These are phyloP conservation scores for Neoboletus magnificus DNA, from an alignment of 768 basidiomycete genomes.

Conservation along the genomic window DNA sequence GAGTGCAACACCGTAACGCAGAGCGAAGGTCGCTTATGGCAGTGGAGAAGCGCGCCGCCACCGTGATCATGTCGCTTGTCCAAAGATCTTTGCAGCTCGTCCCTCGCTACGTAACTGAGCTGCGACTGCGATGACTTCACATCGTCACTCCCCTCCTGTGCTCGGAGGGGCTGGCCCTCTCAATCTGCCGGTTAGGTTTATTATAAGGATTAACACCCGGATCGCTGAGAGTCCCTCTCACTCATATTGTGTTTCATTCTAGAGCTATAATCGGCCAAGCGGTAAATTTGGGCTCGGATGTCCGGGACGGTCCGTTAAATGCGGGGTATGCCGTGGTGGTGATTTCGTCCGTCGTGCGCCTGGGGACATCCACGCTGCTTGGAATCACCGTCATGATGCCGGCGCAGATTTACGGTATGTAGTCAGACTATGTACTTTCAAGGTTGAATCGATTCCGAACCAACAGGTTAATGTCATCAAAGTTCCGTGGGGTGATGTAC, in stretches of 20 bases:
- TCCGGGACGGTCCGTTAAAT: neutral
- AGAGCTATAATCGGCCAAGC: constrained; percentile 7
- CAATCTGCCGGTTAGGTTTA: neutral
- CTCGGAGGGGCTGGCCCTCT: neutral
- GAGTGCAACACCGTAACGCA: neutral
- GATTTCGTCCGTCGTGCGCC: neutral
- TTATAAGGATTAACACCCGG: neutral
- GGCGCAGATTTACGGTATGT: neutral
- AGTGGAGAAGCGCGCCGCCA: neutral
- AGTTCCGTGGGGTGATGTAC: neutral
- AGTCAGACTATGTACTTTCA: neutral
- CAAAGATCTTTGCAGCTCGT: neutral
- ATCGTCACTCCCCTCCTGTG: neutral
- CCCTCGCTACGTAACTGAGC: neutral
- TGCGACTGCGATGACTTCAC: neutral
- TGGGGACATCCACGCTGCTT: neutral
- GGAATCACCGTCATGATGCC: neutral
- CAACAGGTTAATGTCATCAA: neutral
- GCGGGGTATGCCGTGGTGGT: neutral
- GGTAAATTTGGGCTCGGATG: neutral
- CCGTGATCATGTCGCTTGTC: neutral
- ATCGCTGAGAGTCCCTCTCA: neutral
- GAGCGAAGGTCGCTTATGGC: neutral
- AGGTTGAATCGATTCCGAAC: neutral
- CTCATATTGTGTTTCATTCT: neutral